Percentiles rank a stretch among this genome's conserved stretches.
These are phyloP conservation scores for Fragaria iinumae DNA, from an alignment of 306 rosid species.

Conservation along the genomic window DNA sequence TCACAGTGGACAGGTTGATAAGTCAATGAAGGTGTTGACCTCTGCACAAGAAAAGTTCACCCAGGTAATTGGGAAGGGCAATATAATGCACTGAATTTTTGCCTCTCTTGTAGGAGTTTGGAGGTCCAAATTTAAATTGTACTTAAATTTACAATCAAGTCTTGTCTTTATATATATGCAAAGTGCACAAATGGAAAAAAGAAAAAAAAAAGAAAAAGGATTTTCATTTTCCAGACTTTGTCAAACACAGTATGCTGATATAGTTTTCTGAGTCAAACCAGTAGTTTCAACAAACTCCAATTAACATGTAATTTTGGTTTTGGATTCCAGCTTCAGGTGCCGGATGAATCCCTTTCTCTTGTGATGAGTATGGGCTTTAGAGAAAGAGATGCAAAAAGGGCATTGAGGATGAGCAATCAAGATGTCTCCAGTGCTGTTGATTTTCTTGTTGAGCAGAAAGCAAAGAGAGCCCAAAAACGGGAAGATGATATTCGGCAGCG, in stretches of 20 bases:
- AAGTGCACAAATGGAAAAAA: background rate
- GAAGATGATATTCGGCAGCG: constrained; percentile 58
- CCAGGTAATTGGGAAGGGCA: constrained; percentile 37
- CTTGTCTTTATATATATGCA: background rate
- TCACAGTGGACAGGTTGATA: constrained; percentile 69
- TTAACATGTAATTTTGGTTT: constrained; percentile 3
- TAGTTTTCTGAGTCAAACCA: background rate
- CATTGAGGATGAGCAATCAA: constrained; percentile 84
- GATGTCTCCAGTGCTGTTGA: constrained; percentile 77
- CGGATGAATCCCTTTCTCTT: constrained; percentile 80
- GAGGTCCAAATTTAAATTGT: background rate
- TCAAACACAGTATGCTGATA: background rate
- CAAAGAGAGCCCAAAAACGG: constrained; percentile 46
- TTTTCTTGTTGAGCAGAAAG: constrained; percentile 73
- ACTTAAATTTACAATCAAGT: background rate
- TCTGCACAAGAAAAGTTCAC: constrained; percentile 62
- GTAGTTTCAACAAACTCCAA: background rate
- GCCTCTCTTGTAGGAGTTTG: background rate
- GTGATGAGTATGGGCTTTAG: constrained; percentile 84
- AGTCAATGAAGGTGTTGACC: constrained; percentile 53
- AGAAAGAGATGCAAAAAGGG: constrained; percentile 71
- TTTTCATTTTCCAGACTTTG: background rate
- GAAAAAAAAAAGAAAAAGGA: background rate
- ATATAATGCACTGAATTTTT: background rate
- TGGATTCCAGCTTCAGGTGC: constrained; percentile 72